Evolutionary conservation across 2,329 filamentous ascomycete species (phyloP), one percentile per base, ranked within the genome.

Genomic region (Beauveria caledonica): DNA sequence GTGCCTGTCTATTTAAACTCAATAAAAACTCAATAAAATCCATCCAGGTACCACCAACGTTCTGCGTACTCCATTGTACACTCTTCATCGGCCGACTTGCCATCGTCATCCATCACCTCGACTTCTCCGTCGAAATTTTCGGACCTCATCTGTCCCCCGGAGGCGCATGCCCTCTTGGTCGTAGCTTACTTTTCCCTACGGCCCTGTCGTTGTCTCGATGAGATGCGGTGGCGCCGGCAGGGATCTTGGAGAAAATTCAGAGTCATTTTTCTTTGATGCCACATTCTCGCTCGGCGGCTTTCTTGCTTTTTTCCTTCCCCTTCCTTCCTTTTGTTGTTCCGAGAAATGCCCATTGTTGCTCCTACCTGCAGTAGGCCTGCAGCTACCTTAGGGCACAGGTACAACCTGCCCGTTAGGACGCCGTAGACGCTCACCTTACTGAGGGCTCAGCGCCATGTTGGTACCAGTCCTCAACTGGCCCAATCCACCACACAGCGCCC

Each of bases 181-280:
- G 36, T 58, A 50, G 55, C 55, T 48, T 46, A 48, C 54, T 57
- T 57, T 57, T 48, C 53, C 27, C 40, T 36, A 36, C 5, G 13
- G 33, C 11, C 33, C 11, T 36, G 33, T 36, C 33, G 33, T 36
- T 36, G 33, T 36, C 33, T 36, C 52, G 54, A 57, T 57, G 54
- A 49, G 54, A 57, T 57, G 45, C n/a, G 29, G 54, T 57, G 54
- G 54, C 54, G 44, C 33, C 29, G 17, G 23, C 54, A 57, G n/a
- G 54, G 54, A 23, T 49, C 45, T 36, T 36, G 19, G 33, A 36
- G 33, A 36, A 36, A 36, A 36, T 36, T 15, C 33, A 36, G 33
- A 13, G 33, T 36, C 33, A 15, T 36, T 36, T 36, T 36, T 36
- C 33, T 36, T 36, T 36, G 11, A 13, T 36, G 33, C 33, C 33